Evolutionary conservation across 2,329 filamentous ascomycete species (phyloP).

Genomic region (Xylaria arbuscula): DNA sequence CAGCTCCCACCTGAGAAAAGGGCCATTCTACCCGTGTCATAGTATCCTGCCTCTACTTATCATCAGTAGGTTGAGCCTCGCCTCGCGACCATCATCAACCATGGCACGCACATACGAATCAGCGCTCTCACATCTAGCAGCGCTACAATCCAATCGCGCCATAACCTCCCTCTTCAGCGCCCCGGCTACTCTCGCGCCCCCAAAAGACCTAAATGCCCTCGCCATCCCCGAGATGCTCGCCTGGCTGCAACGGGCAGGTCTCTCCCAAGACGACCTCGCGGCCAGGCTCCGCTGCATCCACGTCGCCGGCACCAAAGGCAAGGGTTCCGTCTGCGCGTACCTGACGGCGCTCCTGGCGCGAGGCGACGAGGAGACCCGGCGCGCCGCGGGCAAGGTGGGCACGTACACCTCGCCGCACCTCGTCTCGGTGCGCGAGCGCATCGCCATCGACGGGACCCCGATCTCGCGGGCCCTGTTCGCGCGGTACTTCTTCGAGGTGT

Average conservation of each 20-base stretch:
- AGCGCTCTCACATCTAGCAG: conserved; percentile 79
- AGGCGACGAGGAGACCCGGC: conserved; percentile 14
- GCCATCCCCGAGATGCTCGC: conserved; percentile 85
- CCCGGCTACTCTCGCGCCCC: conserved; percentile 52
- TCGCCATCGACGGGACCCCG: conserved; percentile 79
- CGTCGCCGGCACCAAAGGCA: conserved; percentile 93
- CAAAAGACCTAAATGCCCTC: conserved; percentile 70
- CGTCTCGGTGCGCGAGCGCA: conserved; percentile 84
- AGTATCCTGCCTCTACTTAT: background rate
- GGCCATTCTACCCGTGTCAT: background rate
- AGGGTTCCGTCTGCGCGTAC: conserved; percentile 88
- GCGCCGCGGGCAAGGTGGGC: conserved; percentile 64
- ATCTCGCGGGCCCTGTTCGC: conserved; percentile 77
- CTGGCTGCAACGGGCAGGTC: conserved; percentile 81
- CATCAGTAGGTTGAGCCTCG: background rate
- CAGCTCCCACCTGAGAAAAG: background rate
- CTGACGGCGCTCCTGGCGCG: conserved; percentile 67
- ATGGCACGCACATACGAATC: conserved; percentile 64
- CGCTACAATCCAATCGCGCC: conserved; percentile 82
- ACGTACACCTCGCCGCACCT: conserved; percentile 90
- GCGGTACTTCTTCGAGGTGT: conserved; percentile 84
- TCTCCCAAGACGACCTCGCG: conserved; percentile 63
- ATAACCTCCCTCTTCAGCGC: conserved; percentile 64
- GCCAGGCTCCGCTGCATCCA: conserved; percentile 68
- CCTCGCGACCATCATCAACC: conserved; percentile 21